Conservation (phyloP, 139 green algal genomes). For the Coelastrella sp. region DNA sequence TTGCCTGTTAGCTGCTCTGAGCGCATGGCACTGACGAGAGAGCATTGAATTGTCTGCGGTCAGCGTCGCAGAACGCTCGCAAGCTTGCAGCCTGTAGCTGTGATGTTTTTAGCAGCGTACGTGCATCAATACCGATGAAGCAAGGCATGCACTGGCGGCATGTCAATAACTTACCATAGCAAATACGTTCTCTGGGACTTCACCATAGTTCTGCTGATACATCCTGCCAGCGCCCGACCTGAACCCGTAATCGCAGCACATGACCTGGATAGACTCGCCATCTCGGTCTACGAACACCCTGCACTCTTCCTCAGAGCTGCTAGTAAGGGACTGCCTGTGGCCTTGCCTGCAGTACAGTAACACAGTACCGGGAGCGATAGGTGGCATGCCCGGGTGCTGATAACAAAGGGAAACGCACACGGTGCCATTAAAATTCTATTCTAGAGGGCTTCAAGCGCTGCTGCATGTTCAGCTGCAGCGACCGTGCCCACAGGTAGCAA, state of each 20-base stretch:
- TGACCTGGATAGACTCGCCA: conserved; percentile 34
- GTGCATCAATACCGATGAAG: too few species aligned
- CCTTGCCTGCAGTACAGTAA: conserved; percentile 4
- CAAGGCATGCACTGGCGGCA: neutral
- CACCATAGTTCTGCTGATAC: conserved; percentile 87
- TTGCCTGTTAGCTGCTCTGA: neutral
- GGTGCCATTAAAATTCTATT: neutral
- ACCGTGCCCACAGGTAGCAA: neutral
- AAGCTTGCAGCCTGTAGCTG: too few species aligned
- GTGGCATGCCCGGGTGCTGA: neutral
- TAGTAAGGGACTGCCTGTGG: neutral
- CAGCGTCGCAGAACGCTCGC: too few species aligned
- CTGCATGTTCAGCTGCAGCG: neutral
- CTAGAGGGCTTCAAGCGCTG: neutral
- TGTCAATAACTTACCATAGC: conserved; percentile 68
- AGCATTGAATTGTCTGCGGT: too few species aligned
- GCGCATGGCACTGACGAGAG: too few species aligned
- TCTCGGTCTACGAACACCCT: conserved; percentile 41
- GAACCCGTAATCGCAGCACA: conserved; percentile 72
- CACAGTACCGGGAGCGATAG: neutral
- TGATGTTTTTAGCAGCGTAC: too few species aligned
- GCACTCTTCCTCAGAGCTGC: conserved; percentile 5
- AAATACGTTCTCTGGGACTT: conserved; percentile 76
- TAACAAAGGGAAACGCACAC: neutral
- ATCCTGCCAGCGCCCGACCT: conserved; percentile 81